Evolutionary conservation across 2,329 filamentous ascomycete genomes (phyloP), one percentile per base, ranked within the genome.

Genomic region (Xylaria sp.): DNA sequence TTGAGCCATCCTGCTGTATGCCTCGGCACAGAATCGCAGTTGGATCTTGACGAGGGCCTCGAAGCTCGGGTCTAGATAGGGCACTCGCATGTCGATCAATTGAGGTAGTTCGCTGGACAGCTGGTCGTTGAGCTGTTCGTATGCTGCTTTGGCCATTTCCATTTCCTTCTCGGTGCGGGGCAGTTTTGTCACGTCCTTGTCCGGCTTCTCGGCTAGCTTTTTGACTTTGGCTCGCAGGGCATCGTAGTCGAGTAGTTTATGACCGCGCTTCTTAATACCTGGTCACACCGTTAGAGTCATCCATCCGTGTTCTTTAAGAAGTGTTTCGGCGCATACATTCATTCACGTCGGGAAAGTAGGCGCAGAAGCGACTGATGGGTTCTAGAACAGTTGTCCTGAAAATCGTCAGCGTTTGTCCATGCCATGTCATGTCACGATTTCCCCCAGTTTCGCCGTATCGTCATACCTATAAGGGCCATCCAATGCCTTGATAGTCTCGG

Each of bases 31-130:
- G 85, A 99, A 99, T 46, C 96, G 88, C 77, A 99, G 82, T 84
- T 99, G 96, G 74, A 99, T 99, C 86, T 99, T 99, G 80, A 99
- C 96, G 62, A 99, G 89, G 0, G 97, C 96, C 83, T 99, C 96
- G 79, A 99, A 99, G 71, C 91, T 95, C 0, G 97, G 97, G 77
- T 99, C 96, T 66, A 99, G 89, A 79, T 99, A 99, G 0, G 97
- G 97, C 15, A 99, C 96, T 65, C 96, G 92, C 70, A 99, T 87
- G 79, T 99, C 96, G 80, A 99, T 98, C 62, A 99, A 88, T 82
- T 98, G 95, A 1, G 96, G 96, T 64, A 99, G 83, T 83, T 99
- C 96, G 64, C 89, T 91, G 76, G 93, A 97, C 62, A 99, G 88
- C 81, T 98, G 97, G 78, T 98, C 94, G 82, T 99, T 99, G 75